Evolutionary conservation across 768 basidiomycete species (phyloP), one percentile per base, ranked within the genome.

Genomic region (Termitomyces sp.): DNA sequence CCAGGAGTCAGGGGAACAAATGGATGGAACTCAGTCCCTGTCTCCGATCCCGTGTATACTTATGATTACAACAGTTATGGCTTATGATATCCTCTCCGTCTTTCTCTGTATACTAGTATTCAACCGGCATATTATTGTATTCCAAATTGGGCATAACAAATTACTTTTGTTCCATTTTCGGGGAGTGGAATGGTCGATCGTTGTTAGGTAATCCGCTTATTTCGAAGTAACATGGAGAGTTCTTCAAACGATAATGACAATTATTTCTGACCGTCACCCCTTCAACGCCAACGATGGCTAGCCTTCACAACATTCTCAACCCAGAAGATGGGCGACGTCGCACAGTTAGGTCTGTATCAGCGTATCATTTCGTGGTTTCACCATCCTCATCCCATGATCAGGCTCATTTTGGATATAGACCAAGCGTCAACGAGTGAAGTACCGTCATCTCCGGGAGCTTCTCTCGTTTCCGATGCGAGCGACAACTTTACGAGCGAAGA

Each of bases 231-330:
- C 6, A 20, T 15, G 11, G 52, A 54, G 51, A 7, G 57, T 48
- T 32, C 24, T 7, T 16, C 16, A 32, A n/a, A 20, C 28, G 28
- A 73, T 71, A 67, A 73, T 71, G 66, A 61, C 64, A 58, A 60
- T 67, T 63, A 65, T 63, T 64, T 59, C 65, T 66, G 66, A 68
- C 70, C 67, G 67, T 67, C 64, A 68, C 22, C 63, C 67, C 60
- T 67, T 38, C 54, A 42, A 59, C 51, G 28, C 24, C 61, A 55
- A 60, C 58, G 62, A 88, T 88, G 86, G 81, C 86, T 60, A 82
- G 76, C 69, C 79, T 88, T 61, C 74, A 73, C 65, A 81, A 80
- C 64, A 74, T 87, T 48, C 75, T 88, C 64, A 87, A 87, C 70
- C 85, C 85, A 54, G 80, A 83, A 63, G 75, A 75, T 58, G 70